Evolutionary conservation across 306 rosid genomes (phyloP), one percentile per base, ranked within the genome.

Genomic region (Abrus pulchellus): DNA sequence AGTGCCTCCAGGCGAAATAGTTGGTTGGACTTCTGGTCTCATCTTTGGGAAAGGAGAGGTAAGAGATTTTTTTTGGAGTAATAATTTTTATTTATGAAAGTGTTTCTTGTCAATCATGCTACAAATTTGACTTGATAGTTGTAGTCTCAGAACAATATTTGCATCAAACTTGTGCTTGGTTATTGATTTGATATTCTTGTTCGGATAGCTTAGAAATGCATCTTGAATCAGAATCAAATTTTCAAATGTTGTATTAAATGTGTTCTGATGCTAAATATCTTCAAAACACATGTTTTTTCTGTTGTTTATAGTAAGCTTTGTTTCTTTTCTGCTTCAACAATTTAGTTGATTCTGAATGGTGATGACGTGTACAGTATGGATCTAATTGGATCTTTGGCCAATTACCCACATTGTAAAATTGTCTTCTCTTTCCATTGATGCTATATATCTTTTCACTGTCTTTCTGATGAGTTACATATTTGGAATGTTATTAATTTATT

Each of bases 1-100:
- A 59, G 40, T 1, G 14, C 48, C 68, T 67, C 73, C 41, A 40
- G 92, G 88, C 74, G 84, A 74, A 60, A 34, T 50, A 75, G 83
- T 82, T 84, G 77, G 72, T 66, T 95, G 99, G 99, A 95, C 95
- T 85, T 95, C 99, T 72, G 99, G 99, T 78, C 77, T 95, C 84
- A 89, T 95, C 70, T 95, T 91, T 72, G 99, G 98, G 30, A 88
- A 87, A 84, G 97, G 95, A 88, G 93, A 90, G 94, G 99, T 95
- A 85, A 84, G 72, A 87, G 7, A 3, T 14, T 73, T 65, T 28
- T 60, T 30, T 76, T 4, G 20, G 20, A 40, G 4, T 49, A 10
- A 36, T 48, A 38, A 30, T 67, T 73, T 75, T 34, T 20, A 43
- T 59, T 27, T 20, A 55, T 74, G 3, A 28, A 74, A 68, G 7